Base-by-base conservation (phyloP, 2,329 filamentous ascomycete species). In the Colletotrichum echinochloae region DNA sequence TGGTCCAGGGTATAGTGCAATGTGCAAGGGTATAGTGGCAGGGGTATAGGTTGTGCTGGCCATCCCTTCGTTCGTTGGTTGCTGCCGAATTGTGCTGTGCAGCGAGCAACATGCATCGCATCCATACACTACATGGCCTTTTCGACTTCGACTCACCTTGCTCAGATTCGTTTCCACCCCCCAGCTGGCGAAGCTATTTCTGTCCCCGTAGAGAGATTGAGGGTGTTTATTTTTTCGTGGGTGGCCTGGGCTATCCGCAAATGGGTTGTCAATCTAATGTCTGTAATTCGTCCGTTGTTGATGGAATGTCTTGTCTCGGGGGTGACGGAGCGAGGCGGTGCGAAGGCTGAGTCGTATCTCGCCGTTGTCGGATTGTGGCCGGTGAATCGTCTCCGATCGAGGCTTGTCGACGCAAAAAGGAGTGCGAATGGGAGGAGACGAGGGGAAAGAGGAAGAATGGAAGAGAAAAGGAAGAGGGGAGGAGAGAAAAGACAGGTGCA, bases 331-430 rank as follows among this genome's bases (percentile, higher is more conserved):
- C 51, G 64, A 70, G 67, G 67, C 67, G 64, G 67, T 67, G 64
- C 67, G 67, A 70, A 52, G 67, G 67, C 67, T 70, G 67, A 67
- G 67, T 70, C 67, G 67, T 70, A 67, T 70, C 57, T 67, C 64
- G 67, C 67, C 67, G 67, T 70, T 70, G 57, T 70, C 64, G 67
- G 67, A 54, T 51, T 56, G 44, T 30, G 26, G 57, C 67, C 64
- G 67, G 60, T 67, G 64, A 62, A 67, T 67, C 67, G 64, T 70
- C 67, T 70, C 67, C 67, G 64, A 67, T 67, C 57, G 60, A 70
- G 64, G 67, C 67, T 70, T 70, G 64, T 67, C 67, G 46, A 26
- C 57, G 67, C 63, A 57, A 67, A 26, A 59, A 67, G 57, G 51
- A 67, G 64, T 64, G 57, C 67, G 57, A 54, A 39, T 67, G 51